These are phyloP conservation scores for Calocybe gangraenosa DNA, from an alignment of 768 basidiomycete genomes.

Conservation along the genomic window DNA sequence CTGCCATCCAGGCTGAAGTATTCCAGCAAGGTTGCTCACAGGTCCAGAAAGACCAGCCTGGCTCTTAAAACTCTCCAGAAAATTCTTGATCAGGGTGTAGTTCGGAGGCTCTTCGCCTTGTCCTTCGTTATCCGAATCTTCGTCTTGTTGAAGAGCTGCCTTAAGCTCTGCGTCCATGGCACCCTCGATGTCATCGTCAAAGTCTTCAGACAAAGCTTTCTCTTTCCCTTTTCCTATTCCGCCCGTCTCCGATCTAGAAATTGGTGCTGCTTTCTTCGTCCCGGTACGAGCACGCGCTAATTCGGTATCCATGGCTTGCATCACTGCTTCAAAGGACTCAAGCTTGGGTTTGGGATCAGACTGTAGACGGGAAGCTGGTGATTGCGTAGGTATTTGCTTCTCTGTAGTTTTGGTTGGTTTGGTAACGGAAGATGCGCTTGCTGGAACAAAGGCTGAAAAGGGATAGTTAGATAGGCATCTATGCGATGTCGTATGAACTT, in stretches of 20 bases:
- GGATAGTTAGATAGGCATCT: constrained; percentile 2
- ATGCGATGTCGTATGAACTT: constrained; percentile 22
- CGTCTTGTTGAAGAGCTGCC: constrained; percentile 47
- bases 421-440: constrained; percentile 20
- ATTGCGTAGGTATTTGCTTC: constrained; percentile 4
- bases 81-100: constrained; percentile 93
- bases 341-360: constrained; percentile 62
- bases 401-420: background rate
- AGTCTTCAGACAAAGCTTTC: constrained; percentile 24
- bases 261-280: constrained; percentile 18
- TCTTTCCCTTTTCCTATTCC: constrained; percentile 37
- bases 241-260: constrained; percentile 4
- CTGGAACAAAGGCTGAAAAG: constrained; percentile 56
- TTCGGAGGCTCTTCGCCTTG: constrained; percentile 60
- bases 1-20: constrained; percentile 71
- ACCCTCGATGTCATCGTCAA: constrained; percentile 69
- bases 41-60: constrained; percentile 90
- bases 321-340: constrained; percentile 92
- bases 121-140: constrained; percentile 45
- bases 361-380: constrained; percentile 29
- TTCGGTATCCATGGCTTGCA: constrained; percentile 93
- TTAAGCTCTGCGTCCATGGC: constrained; percentile 89
- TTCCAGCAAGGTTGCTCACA: constrained; percentile 84
- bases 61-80: constrained; percentile 92
- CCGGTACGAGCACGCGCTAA: constrained; percentile 44